Conservation (phyloP, 78 protist genomes). For the Tieghemostelium lacteum region DNA sequence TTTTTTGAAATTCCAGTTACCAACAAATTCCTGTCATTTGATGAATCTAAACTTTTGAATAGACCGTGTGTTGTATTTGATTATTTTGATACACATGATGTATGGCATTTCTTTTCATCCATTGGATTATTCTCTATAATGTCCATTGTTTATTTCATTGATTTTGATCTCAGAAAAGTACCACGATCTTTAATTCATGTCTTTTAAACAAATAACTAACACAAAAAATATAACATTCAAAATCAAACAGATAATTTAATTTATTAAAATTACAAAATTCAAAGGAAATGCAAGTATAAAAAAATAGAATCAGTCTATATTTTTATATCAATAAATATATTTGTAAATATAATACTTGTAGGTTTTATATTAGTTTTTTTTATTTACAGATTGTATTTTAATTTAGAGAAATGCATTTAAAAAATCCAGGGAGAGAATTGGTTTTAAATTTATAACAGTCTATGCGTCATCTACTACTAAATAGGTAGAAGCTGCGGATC, state of each 20-base stretch:
- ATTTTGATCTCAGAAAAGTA: constrained; percentile 39
- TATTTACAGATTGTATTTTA: neutral
- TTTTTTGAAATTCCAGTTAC: constrained; percentile 67
- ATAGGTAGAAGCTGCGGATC: constrained; percentile 18
- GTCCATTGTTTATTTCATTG: constrained; percentile 62
- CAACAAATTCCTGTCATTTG: constrained; percentile 56
- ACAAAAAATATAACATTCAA: neutral
- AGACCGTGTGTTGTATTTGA: constrained; percentile 60
- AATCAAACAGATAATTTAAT: neutral
- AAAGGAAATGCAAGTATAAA: neutral
- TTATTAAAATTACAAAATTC: neutral
- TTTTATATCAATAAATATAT: neutral
- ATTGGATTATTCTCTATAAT: constrained; percentile 55
- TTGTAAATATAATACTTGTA: neutral
- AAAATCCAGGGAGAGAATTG: too few relatives aligned
- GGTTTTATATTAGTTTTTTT: neutral
- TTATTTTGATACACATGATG: constrained; percentile 62
- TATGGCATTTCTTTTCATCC: constrained; percentile 61
- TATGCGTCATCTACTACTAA: constrained; percentile 38
- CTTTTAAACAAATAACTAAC: constrained; percentile 19
- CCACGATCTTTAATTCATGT: constrained; percentile 66
- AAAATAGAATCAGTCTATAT: neutral
- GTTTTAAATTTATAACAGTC: too few relatives aligned
- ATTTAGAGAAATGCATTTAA: too few relatives aligned
- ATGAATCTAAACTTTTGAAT: constrained; percentile 40